A percentile compares a stretch with the other conserved stretches of the same genome.
These are phyloP conservation scores for Kwoniella shandongensis DNA, from an alignment of 768 basidiomycete species.

Conservation along the genomic window DNA sequence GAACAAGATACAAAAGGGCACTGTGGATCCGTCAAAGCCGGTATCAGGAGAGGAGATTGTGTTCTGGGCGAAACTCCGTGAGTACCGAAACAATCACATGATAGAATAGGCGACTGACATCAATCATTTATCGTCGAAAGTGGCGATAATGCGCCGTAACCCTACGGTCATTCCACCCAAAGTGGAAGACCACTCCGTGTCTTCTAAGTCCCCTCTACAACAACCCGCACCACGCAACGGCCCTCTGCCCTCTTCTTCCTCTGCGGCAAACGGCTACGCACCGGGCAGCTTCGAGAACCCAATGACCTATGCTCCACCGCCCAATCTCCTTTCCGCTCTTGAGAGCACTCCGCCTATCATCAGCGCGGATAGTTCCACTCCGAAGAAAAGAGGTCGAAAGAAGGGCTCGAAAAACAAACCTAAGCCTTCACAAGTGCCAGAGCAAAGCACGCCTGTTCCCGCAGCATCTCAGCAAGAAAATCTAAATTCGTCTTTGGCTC, in stretches of 20 bases:
- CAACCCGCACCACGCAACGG: neutral
- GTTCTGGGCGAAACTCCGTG: constrained; percentile 37
- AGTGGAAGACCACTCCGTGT: constrained; percentile 9
- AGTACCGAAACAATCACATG: too few relatives aligned
- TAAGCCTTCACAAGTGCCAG: neutral
- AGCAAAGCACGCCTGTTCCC: neutral
- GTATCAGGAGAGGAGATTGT: constrained; percentile 25
- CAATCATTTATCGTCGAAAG: neutral
- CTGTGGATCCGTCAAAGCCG: neutral
- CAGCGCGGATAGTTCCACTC: neutral
- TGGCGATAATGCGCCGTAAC: constrained; percentile 26
- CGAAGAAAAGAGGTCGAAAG: constrained; percentile 5
- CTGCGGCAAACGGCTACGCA: neutral
- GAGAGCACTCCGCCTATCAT: neutral
- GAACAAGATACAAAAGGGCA: constrained; percentile 11
- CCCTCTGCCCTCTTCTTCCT: neutral
- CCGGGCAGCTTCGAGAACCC: constrained; percentile 15
- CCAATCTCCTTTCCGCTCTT: neutral
- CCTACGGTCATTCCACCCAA: constrained; percentile 24
- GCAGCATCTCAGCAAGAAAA: too few relatives aligned
- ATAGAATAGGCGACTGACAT: too few relatives aligned
- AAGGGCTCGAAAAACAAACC: constrained; percentile 11
- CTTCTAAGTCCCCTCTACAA: constrained; percentile 3
- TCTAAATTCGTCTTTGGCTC: too few relatives aligned
- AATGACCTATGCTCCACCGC: neutral